Conservation (phyloP, 2,329 filamentous ascomycete genomes). For the Penicillium sp. region DNA sequence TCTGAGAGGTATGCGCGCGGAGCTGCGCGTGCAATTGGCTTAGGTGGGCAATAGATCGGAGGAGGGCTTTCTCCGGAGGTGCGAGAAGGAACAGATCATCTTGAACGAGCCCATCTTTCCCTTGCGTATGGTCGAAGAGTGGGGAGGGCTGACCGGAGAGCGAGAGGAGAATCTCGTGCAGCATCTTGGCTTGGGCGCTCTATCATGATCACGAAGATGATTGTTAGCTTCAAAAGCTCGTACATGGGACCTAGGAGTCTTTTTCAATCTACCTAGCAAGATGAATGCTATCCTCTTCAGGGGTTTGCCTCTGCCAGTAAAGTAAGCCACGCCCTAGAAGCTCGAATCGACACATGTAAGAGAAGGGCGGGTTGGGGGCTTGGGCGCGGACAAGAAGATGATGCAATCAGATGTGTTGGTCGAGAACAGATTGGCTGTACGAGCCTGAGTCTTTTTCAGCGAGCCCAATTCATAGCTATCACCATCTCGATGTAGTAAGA, state of each 20-base stretch:
- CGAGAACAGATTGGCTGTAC: background rate
- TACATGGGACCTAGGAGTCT: background rate
- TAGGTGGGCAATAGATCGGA: constrained; percentile 75
- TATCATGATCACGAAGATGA: constrained; percentile 9
- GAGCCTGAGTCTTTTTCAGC: constrained; percentile 4
- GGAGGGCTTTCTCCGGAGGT: constrained; percentile 79
- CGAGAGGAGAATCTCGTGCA: constrained; percentile 97
- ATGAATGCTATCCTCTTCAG: constrained; percentile 29
- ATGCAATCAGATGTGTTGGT: background rate
- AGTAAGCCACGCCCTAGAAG: constrained; percentile 49
- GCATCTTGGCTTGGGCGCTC: constrained; percentile 63
- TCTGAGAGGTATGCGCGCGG: constrained; percentile 66
- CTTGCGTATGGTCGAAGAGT: constrained; percentile 66
- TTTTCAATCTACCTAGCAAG: constrained; percentile 31
- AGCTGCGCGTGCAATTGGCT: constrained; percentile 77
- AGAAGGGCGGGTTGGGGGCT: background rate
- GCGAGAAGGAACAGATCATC: constrained; percentile 60
- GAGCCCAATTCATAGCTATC: background rate
- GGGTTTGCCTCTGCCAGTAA: constrained; percentile 44
- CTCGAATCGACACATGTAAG: constrained; percentile 53
- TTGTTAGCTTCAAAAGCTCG: background rate
- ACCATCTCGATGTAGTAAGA: background rate
- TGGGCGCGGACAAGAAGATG: background rate
- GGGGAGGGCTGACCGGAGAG: constrained; percentile 92
- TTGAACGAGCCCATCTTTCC: constrained; percentile 55